A percentile compares a stretch with the other conserved stretches of the same genome.
Conservation (phyloP, 2,329 filamentous ascomycete species). For the Diaporthe sp. region DNA sequence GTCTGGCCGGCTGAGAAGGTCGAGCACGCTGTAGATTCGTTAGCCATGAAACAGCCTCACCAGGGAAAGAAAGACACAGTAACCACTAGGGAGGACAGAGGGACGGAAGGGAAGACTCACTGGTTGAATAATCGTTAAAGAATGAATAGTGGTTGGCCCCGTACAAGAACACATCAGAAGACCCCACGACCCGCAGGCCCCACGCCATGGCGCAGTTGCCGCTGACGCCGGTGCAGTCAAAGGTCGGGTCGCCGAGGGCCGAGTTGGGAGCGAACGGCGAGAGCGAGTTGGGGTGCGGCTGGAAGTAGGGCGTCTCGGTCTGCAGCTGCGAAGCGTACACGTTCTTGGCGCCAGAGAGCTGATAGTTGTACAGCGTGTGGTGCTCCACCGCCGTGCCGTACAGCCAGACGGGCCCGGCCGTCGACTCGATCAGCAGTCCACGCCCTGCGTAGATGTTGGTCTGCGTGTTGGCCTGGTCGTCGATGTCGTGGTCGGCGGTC, state of each 20-base stretch:
- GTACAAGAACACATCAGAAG: slow-evolving; percentile 68
- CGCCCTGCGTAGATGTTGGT: slow-evolving; percentile 66
- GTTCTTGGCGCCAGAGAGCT: slow-evolving; percentile 71
- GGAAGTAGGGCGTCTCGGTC: slow-evolving; percentile 80
- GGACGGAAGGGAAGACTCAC: neutral
- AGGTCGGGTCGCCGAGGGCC: slow-evolving; percentile 65
- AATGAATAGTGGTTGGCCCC: slow-evolving; percentile 78
- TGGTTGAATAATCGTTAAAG: slow-evolving; percentile 70
- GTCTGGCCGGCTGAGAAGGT: slow-evolving; percentile 56
- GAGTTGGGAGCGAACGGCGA: slow-evolving; percentile 64
- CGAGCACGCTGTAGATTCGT: slow-evolving; percentile 54
- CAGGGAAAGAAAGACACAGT: neutral
- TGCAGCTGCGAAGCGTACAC: slow-evolving; percentile 76
- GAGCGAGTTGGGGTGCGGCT: slow-evolving; percentile 72
- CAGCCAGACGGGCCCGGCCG: slow-evolving; percentile 67
- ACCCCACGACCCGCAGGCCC: slow-evolving; percentile 73
- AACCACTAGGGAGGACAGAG: neutral
- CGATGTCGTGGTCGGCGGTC: slow-evolving; percentile 51
- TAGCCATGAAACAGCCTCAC: neutral
- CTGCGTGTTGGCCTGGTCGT: slow-evolving; percentile 56
- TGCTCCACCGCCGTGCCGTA: slow-evolving; percentile 77
- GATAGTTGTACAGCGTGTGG: slow-evolving; percentile 76
- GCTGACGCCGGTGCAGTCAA: slow-evolving; percentile 55
- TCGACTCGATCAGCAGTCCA: slow-evolving; percentile 62
- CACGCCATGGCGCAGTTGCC: slow-evolving; percentile 69